A percentile compares a stretch with the other conserved stretches of the same genome.
Conservation (phyloP, 1,139 yeast genomes). For the Nakaseomyces kungkrabaensis region DNA sequence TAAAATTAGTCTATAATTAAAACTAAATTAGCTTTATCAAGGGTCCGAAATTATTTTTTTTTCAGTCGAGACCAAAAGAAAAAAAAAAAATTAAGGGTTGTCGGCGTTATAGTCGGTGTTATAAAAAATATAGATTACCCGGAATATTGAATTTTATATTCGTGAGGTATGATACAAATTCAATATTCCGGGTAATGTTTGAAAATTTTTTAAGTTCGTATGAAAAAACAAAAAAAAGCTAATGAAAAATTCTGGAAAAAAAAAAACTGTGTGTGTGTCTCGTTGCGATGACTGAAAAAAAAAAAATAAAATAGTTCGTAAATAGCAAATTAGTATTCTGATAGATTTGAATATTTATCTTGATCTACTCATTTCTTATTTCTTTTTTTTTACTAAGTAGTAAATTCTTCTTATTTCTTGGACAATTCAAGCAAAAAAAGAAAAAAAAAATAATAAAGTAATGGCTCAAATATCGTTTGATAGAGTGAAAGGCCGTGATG, state of each 20-base stretch:
- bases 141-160: not conserved
- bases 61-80: not conserved
- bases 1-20: too few relatives aligned
- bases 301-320: too few relatives aligned
- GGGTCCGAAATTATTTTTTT: not conserved
- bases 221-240: too few relatives aligned
- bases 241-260: too few relatives aligned
- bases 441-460: not conserved
- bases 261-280: not conserved
- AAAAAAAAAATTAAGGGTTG: not conserved
- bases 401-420: too few relatives aligned
- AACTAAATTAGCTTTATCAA: too few relatives aligned
- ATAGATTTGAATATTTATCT: not conserved
- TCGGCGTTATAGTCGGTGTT: not conserved
- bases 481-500: constrained; percentile 29
- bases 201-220: not conserved
- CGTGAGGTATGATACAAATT: too few relatives aligned
- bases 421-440: not conserved
- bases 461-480: constrained; percentile 34
- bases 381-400: too few relatives aligned
- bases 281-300: not conserved
- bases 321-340: not conserved
- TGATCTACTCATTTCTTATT: not conserved
- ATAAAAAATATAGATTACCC: not conserved
- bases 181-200: not conserved